Conservation (phyloP, 2,329 filamentous ascomycete genomes). For the Ophiostoma quercus region DNA sequence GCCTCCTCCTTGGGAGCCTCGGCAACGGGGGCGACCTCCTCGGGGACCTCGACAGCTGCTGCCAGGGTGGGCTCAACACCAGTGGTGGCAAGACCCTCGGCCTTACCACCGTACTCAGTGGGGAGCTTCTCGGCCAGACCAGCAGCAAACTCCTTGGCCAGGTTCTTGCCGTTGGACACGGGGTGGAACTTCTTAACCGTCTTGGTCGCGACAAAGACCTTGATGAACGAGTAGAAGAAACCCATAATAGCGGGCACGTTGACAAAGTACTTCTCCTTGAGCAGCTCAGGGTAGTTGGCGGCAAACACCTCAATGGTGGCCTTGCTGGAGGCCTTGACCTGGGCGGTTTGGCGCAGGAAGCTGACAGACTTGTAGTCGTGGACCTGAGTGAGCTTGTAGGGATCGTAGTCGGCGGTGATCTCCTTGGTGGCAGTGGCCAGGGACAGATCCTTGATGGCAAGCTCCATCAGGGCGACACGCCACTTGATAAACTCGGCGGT, state of each 20-base stretch:
- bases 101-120: constrained; percentile 72
- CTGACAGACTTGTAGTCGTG: constrained; percentile 88
- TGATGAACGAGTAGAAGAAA: constrained; percentile 73
- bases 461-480: constrained; percentile 87
- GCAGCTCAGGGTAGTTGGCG: constrained; percentile 80
- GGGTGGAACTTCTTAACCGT: constrained; percentile 77
- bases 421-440: constrained; percentile 62
- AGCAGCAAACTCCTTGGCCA: constrained; percentile 57
- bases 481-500: constrained; percentile 73
- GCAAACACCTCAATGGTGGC: constrained; percentile 79
- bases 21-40: not conserved
- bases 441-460: constrained; percentile 68
- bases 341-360: constrained; percentile 75
- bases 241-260: constrained; percentile 90
- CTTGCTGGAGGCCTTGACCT: constrained; percentile 68
- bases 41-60: constrained; percentile 18
- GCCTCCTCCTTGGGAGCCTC: constrained; percentile 11
- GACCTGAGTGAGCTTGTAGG: constrained; percentile 85
- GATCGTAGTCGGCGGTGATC: constrained; percentile 71
- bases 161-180: constrained; percentile 64
- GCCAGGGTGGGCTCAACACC: constrained; percentile 30
- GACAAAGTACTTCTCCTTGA: constrained; percentile 90
- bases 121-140: constrained; percentile 61
- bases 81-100: constrained; percentile 33
- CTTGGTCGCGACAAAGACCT: constrained; percentile 66